These are phyloP conservation scores for Calamus simplicifolius DNA, from an alignment of 176 grass and related monocot species.

Conservation along the genomic window DNA sequence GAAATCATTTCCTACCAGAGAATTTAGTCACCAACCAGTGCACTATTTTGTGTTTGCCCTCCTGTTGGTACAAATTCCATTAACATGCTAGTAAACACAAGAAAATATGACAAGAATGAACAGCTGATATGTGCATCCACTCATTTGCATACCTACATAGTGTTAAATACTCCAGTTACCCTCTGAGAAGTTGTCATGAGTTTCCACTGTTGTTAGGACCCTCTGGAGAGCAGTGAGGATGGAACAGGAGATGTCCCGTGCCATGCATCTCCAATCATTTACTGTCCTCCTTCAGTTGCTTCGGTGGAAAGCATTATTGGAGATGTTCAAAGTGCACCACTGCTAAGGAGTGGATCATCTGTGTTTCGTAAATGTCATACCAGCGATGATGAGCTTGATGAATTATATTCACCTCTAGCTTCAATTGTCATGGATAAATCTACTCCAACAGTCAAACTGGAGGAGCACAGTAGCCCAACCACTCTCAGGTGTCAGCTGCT, in stretches of 20 bases:
- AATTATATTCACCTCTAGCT: slow-evolving; percentile 70
- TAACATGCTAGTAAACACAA: no score
- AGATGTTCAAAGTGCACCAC: slow-evolving; percentile 36
- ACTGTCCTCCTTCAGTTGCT: slow-evolving; percentile 40
- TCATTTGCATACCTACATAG: no score
- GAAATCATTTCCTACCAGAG: no score
- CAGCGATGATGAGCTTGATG: slow-evolving; percentile 82
- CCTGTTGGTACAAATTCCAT: no score
- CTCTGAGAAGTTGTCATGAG: slow-evolving; percentile 2
- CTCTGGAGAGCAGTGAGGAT: slow-evolving; percentile 32
- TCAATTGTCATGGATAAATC: slow-evolving; percentile 41
- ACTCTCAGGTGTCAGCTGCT: slow-evolving; percentile 41
- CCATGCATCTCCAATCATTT: slow-evolving; percentile 46
- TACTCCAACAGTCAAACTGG: slow-evolving; percentile 30
- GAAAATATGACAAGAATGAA: no score
- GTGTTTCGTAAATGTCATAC: slow-evolving; percentile 72
- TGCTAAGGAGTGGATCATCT: slow-evolving; percentile 32
- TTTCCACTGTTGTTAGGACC: slow-evolving; percentile 33
- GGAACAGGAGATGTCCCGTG: slow-evolving; percentile 48
- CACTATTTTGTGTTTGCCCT: no score
- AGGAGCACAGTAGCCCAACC: slow-evolving; percentile 30
- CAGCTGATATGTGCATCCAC: no score
- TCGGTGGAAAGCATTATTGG: slow-evolving; percentile 53
- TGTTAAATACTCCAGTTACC: no score
- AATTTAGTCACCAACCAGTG: no score